Evolutionary conservation across 2,329 filamentous ascomycete species (phyloP), one percentile per base, ranked within the genome.

Genomic region (Diaporthe ampelina): DNA sequence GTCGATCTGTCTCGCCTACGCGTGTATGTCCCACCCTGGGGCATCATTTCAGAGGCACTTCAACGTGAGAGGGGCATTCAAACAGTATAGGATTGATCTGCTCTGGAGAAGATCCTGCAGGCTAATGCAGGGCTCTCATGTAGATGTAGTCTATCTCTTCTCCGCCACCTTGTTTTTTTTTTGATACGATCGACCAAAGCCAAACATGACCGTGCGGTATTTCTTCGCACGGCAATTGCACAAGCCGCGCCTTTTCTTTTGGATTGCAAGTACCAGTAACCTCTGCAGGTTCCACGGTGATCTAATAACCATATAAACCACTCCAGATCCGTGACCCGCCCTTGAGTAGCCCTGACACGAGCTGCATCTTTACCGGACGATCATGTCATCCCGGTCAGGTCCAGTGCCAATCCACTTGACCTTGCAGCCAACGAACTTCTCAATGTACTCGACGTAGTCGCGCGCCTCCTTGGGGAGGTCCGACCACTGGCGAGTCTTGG

Each of bases 321-420:
- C 32, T n/a, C 57, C 58, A 56, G 40, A 72, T 43, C 69, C 70
- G 50, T 48, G 37, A 56, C 57, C 70, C 43, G 50, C 45, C 32
- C 43, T 26, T 45, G 43, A 43, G 24, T 17, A 32, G 40, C 56
- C 56, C 35, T 37, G 35, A 37, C 9, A 13, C 9, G 35, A 13
- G 35, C 82, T 71, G 8, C 81, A 81, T 9, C 79, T 79, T 71
- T 85, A 82, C 4, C 84, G 79, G 29, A 84, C 79, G 79, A 93
- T 90, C 89, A 93, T 92, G 79, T 89, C 88, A 79, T 93, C 90
- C 74, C 91, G 86, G 61, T 87, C 89, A 52, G 91, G 91, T 9
- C 92, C 92, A 26, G 92, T 92, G 59, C 92, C 92, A 78, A 94
- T 91, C 82, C 88, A 93, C 81, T 88, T 89, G 76, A 93, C 79